phyloP scores from a whole-genome alignment of 2,329 filamentous ascomycete genomes.

The Botrytis byssoidea region DNA sequence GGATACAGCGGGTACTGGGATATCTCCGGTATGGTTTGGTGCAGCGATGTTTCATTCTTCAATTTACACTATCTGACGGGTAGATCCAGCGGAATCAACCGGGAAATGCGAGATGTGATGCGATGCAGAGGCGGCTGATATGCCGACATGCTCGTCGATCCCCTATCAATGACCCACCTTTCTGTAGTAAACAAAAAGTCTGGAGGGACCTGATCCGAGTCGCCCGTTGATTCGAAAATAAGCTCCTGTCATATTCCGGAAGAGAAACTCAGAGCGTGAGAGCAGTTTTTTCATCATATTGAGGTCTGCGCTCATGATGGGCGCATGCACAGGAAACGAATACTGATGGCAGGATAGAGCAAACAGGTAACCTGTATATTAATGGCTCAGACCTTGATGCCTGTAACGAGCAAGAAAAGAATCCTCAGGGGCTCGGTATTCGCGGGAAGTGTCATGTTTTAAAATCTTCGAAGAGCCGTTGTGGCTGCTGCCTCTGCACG shows the following conservation, averaged over 20 bases:
- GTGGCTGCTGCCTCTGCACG: background rate
- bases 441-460: background rate
- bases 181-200: background rate
- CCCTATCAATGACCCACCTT: background rate
- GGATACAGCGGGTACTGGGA: background rate
- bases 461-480: background rate
- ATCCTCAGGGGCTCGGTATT: background rate
- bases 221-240: background rate
- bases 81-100: background rate
- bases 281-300: background rate
- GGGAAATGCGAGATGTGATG: background rate
- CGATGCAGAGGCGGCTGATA: background rate
- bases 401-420: background rate
- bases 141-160: background rate
- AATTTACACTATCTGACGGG: background rate
- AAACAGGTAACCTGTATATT: conserved; percentile 3
- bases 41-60: background rate
- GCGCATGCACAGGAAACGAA: background rate
- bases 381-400: background rate
- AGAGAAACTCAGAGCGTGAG: background rate
- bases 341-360: background rate
- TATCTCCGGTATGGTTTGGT: background rate
- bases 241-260: background rate
- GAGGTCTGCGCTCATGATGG: background rate
- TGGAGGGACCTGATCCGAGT: background rate